phyloP scores from a whole-genome alignment of 1,284 basidiomycete genomes.

The Fistulina hepatica region DNA sequence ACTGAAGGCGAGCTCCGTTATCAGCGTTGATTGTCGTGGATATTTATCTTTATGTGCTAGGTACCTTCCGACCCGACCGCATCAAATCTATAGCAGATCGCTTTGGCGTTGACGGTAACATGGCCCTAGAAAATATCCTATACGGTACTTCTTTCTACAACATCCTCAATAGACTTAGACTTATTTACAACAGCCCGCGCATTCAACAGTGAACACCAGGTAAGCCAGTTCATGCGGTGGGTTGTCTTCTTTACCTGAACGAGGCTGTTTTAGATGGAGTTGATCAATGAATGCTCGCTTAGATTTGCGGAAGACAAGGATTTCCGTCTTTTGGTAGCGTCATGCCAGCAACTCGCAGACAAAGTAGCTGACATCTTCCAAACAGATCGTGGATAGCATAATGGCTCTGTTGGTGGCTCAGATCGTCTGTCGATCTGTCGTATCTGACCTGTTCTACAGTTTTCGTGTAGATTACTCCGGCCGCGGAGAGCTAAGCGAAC shows the following conservation, averaged over 20 bases:
- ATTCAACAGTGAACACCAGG: slow-evolving; percentile 83
- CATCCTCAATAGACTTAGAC: neutral
- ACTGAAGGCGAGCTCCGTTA: slow-evolving; percentile 56
- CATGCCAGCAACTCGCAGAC: neutral
- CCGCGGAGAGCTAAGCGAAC: slow-evolving; percentile 83
- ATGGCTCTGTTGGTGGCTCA: slow-evolving; percentile 96
- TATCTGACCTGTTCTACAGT: too few relatives aligned
- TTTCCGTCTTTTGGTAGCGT: slow-evolving; percentile 56
- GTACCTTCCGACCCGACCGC: slow-evolving; percentile 89
- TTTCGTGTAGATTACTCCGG: slow-evolving; percentile 89
- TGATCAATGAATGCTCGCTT: slow-evolving; percentile 76
- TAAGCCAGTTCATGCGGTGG: slow-evolving; percentile 20
- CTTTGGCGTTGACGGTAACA: slow-evolving; percentile 79
- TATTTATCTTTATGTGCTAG: slow-evolving; percentile 26
- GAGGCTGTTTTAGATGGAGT: slow-evolving; percentile 54
- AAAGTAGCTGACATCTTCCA: slow-evolving; percentile 3
- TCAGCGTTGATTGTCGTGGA: neutral
- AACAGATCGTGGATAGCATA: slow-evolving; percentile 83
- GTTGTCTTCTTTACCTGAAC: neutral
- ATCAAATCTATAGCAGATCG: slow-evolving; percentile 83
- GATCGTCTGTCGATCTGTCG: too few relatives aligned
- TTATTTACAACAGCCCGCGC: slow-evolving; percentile 45
- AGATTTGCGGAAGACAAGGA: slow-evolving; percentile 79
- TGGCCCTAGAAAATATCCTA: slow-evolving; percentile 80
- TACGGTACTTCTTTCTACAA: slow-evolving; percentile 41